Conservation (phyloP, 306 rosid species). For the Sechiopsis laciniata region DNA sequence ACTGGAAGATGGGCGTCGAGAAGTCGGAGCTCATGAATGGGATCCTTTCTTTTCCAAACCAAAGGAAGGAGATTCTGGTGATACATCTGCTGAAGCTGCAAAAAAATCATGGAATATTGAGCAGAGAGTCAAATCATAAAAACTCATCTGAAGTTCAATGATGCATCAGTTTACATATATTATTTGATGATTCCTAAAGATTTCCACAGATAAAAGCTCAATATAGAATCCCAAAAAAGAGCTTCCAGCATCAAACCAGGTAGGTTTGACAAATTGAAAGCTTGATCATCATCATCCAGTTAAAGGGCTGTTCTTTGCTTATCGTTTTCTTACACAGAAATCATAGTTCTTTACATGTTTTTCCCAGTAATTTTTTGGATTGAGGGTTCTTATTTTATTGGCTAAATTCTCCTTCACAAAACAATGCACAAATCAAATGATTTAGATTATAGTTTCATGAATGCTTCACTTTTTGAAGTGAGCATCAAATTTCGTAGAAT, state of each 20-base stretch:
- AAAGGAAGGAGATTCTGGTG: slow-evolving; percentile 63
- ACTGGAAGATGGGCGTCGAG: slow-evolving; percentile 77
- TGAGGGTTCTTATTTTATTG: slow-evolving; percentile 9
- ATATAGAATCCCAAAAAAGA: neutral
- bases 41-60: slow-evolving; percentile 98
- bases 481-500: neutral
- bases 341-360: slow-evolving; percentile 6
- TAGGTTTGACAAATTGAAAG: neutral
- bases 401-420: slow-evolving; percentile 10
- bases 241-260: slow-evolving; percentile 6
- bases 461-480: slow-evolving; percentile 16
- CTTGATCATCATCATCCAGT: slow-evolving; percentile 14
- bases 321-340: slow-evolving; percentile 19
- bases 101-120: slow-evolving; percentile 87
- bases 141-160: neutral
- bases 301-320: slow-evolving; percentile 6
- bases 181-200: neutral
- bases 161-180: neutral
- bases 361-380: slow-evolving; percentile 14
- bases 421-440: slow-evolving; percentile 14
- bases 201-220: neutral
- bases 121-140: slow-evolving; percentile 44
- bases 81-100: slow-evolving; percentile 61
- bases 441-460: slow-evolving; percentile 6
- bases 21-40: slow-evolving; percentile 97